Conservation (phyloP, 106 monocot species). For the Allium cepa region DNA sequence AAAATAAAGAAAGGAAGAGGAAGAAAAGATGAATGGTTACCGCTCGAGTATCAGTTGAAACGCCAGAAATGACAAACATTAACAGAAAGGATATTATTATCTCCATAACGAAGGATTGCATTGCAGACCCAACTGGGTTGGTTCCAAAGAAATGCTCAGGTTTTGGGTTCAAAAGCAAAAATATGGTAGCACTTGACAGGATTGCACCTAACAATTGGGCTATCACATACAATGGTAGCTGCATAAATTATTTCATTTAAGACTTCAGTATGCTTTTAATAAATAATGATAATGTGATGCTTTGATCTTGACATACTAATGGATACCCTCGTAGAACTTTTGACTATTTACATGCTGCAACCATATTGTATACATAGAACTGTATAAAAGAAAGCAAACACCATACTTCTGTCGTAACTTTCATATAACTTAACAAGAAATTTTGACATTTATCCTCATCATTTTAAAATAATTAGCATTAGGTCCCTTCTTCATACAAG, state of each 20-base stretch:
- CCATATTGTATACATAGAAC: no score
- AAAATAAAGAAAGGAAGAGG: neutral
- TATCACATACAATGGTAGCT: conserved; percentile 24
- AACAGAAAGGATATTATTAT: conserved; percentile 36
- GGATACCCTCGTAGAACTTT: no score
- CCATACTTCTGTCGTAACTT: no score
- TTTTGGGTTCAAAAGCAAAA: conserved; percentile 14
- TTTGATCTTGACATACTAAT: no score
- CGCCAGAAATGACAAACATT: conserved; percentile 42
- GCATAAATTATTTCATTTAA: neutral
- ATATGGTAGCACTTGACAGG: conserved; percentile 11
- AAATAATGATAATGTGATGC: no score
- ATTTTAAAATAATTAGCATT: no score
- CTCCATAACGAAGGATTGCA: conserved; percentile 39
- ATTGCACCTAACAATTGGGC: conserved; percentile 27
- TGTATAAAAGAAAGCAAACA: no score
- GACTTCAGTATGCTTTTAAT: no score
- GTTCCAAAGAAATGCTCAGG: conserved; percentile 30
- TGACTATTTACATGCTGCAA: no score
- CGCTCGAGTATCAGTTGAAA: conserved; percentile 26
- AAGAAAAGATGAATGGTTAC: conserved; percentile 6
- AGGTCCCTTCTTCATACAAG: no score
- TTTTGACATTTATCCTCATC: no score
- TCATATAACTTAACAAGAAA: no score
- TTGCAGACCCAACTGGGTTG: conserved; percentile 12